These are phyloP conservation scores for Chlorencoelia australis DNA, from an alignment of 2,329 filamentous ascomycete genomes.

Conservation along the genomic window DNA sequence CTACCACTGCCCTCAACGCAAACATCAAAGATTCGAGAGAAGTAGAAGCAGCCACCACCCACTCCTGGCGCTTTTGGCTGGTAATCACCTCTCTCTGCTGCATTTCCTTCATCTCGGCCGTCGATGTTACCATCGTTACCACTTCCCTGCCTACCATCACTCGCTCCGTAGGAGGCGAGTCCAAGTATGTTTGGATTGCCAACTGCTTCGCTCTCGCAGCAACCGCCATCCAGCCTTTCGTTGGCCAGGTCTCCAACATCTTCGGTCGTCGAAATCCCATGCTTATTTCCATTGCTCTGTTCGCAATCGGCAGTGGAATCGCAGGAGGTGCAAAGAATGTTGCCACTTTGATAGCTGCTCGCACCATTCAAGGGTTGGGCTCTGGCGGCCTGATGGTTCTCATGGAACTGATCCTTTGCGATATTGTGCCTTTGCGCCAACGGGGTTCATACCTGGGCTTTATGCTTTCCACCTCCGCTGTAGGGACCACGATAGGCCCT, in stretches of 20 bases:
- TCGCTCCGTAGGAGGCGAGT: not conserved
- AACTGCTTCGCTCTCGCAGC: slow-evolving; percentile 5
- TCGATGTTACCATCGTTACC: not conserved
- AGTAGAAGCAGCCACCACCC: not conserved
- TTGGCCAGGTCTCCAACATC: slow-evolving; percentile 2
- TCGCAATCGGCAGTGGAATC: slow-evolving; percentile 41
- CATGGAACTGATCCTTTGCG: slow-evolving; percentile 37
- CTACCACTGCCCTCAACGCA: no score
- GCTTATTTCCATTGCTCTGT: slow-evolving; percentile 29
- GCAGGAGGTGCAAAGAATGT: slow-evolving; percentile 35
- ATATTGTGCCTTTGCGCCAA: slow-evolving; percentile 38
- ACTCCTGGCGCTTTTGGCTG: slow-evolving; percentile 2
- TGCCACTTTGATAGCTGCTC: slow-evolving; percentile 38
- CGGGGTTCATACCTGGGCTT: slow-evolving; percentile 33
- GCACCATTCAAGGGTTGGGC: slow-evolving; percentile 37
- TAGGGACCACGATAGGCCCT: slow-evolving; percentile 11
- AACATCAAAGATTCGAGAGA: not conserved
- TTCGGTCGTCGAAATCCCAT: not conserved
- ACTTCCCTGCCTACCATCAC: slow-evolving; percentile 2
- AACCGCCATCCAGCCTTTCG: slow-evolving; percentile 3
- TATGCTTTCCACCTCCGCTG: slow-evolving; percentile 9
- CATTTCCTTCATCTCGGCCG: not conserved
- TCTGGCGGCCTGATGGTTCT: slow-evolving; percentile 36
- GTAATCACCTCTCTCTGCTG: slow-evolving; percentile 1
- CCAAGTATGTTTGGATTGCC: slow-evolving; percentile 6